Percentiles rank a stretch among this genome's conserved stretches.
phyloP scores from a whole-genome alignment of 192 early-diverging fungal species.

The Podila minutissima region DNA sequence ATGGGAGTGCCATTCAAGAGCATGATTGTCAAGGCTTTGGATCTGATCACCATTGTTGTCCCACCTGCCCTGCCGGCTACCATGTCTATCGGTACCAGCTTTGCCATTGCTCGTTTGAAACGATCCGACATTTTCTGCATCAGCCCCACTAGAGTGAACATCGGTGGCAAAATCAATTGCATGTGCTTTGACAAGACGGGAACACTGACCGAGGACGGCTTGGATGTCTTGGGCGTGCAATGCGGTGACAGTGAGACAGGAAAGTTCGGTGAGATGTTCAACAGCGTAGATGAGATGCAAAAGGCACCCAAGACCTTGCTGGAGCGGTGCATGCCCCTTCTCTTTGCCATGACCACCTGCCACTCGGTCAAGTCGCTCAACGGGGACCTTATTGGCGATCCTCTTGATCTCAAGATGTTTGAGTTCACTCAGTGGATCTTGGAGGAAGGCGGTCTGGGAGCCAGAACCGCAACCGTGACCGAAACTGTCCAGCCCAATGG shows the following conservation, averaged over 20 bases:
- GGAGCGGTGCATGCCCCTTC: slow-evolving; percentile 41
- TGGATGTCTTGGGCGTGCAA: slow-evolving; percentile 94
- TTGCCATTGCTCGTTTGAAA: slow-evolving; percentile 90
- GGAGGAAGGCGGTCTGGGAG: slow-evolving; percentile 80
- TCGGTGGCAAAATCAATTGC: slow-evolving; percentile 94
- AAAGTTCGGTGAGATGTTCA: slow-evolving; percentile 58
- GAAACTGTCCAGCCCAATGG: slow-evolving; percentile 4
- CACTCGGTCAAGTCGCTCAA: slow-evolving; percentile 92
- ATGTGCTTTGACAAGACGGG: slow-evolving; percentile 99
- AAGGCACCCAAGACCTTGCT: slow-evolving; percentile 13
- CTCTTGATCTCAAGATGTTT: slow-evolving; percentile 98
- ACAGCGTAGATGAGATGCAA: slow-evolving; percentile 58
- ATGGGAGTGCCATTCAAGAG: slow-evolving; percentile 73
- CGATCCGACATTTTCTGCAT: slow-evolving; percentile 91
- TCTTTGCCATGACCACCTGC: slow-evolving; percentile 80
- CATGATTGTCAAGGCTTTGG: slow-evolving; percentile 92
- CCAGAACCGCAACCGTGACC: slow-evolving; percentile 8
- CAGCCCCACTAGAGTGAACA: slow-evolving; percentile 91
- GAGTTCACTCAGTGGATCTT: slow-evolving; percentile 93
- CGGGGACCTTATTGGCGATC: slow-evolving; percentile 93
- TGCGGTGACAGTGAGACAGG: slow-evolving; percentile 59
- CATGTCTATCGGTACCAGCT: slow-evolving; percentile 96
- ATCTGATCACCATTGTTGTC: slow-evolving; percentile 96
- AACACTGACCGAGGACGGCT: slow-evolving; percentile 94
- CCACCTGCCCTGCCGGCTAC: slow-evolving; percentile 98